Evolutionary conservation across 1,284 basidiomycete species (phyloP).

Genomic region (Rhodofomes roseus): DNA sequence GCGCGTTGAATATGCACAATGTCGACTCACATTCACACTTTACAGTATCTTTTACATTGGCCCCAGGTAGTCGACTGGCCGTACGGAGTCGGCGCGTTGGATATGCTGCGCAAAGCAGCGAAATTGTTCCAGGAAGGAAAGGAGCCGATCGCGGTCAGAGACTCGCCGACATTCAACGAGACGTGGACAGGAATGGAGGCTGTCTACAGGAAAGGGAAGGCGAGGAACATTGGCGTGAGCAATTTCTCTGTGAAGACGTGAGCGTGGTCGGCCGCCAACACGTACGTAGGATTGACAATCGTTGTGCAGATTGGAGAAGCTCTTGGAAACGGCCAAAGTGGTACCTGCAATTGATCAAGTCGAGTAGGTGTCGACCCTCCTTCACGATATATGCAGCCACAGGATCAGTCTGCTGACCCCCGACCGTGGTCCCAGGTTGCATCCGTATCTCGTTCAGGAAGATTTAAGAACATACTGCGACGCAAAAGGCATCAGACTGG

Average conservation of each 20-base stretch:
- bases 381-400: conserved; percentile 18
- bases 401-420: conserved; percentile 33
- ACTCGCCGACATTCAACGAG: conserved; percentile 40
- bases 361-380: conserved; percentile 31
- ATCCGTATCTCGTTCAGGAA: conserved; percentile 55
- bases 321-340: conserved; percentile 38
- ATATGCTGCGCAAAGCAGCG: neutral
- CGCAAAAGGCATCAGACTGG: conserved; percentile 53
- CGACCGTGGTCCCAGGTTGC: conserved; percentile 31
- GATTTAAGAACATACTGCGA: conserved; percentile 58
- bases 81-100: conserved; percentile 6
- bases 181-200: conserved; percentile 63
- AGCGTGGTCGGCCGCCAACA: conserved; percentile 1
- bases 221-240: conserved; percentile 64
- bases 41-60: conserved; percentile 32
- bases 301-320: conserved; percentile 34
- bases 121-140: conserved; percentile 14
- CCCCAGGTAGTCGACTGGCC: conserved; percentile 25
- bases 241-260: conserved; percentile 64
- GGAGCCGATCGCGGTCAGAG: conserved; percentile 17
- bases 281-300: neutral
- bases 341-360: conserved; percentile 66
- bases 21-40: neutral
- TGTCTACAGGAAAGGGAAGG: conserved; percentile 40
- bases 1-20: neutral